phyloP scores from a whole-genome alignment of 805 yeast species.

The Torulaspora maleeae region DNA sequence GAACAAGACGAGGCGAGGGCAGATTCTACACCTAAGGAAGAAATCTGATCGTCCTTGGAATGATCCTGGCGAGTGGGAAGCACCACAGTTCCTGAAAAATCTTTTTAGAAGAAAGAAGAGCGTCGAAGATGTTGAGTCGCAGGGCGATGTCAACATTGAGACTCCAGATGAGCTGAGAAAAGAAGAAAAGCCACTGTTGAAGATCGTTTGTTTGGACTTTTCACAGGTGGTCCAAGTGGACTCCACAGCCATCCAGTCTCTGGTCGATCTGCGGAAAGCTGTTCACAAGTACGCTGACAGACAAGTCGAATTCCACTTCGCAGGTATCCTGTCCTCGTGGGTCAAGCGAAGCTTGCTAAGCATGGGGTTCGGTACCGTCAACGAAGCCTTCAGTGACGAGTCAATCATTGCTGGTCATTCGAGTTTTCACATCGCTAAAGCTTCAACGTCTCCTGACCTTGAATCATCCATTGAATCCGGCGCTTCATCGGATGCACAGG shows the following conservation, averaged over 20 bases:
- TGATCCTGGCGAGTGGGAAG: constrained; percentile 62
- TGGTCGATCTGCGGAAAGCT: constrained; percentile 71
- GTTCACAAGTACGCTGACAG: constrained; percentile 69
- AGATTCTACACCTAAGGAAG: constrained; percentile 33
- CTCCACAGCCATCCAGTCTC: constrained; percentile 71
- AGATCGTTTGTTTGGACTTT: constrained; percentile 75
- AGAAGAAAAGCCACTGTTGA: constrained; percentile 61
- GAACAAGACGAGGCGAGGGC: constrained; percentile 56
- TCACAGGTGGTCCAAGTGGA: constrained; percentile 72
- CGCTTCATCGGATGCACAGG: background rate
- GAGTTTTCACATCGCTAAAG: constrained; percentile 30
- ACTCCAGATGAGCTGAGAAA: background rate
- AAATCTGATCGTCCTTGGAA: constrained; percentile 77
- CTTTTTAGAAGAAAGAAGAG: constrained; percentile 22
- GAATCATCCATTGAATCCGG: constrained; percentile 9
- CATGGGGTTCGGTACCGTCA: constrained; percentile 70
- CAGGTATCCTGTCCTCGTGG: constrained; percentile 85
- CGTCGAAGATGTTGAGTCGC: constrained; percentile 22
- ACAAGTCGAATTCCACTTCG: constrained; percentile 85
- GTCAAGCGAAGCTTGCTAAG: constrained; percentile 67
- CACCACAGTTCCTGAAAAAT: constrained; percentile 32
- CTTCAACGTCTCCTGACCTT: constrained; percentile 15
- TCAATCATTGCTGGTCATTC: constrained; percentile 33
- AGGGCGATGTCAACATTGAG: constrained; percentile 1
- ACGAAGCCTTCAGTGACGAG: constrained; percentile 37